phyloP scores from a whole-genome alignment of 1,284 basidiomycete genomes.

The Bjerkandera adusta region DNA sequence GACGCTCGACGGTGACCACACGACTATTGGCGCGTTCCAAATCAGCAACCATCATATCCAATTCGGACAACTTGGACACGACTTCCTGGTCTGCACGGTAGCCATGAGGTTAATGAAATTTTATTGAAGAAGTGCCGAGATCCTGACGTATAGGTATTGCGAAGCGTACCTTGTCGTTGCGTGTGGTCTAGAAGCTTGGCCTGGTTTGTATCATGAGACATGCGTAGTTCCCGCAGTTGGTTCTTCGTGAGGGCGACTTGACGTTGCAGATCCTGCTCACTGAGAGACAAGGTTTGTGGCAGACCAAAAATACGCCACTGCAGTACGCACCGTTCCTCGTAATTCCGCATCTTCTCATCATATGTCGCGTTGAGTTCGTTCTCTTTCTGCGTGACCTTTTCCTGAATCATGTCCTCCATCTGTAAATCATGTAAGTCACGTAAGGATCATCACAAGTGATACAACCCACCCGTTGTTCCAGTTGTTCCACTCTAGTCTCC shows the following conservation, averaged over 20 bases:
- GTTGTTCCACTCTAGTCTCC: constrained; percentile 68
- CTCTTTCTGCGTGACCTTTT: constrained; percentile 87
- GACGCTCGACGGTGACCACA: constrained; percentile 87
- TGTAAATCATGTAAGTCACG: constrained; percentile 28
- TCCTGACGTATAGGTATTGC: background rate
- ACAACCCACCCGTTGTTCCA: constrained; percentile 76
- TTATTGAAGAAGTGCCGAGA: background rate
- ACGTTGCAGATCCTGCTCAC: constrained; percentile 88
- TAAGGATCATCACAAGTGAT: background rate
- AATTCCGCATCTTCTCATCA: constrained; percentile 93
- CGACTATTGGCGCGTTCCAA: constrained; percentile 91
- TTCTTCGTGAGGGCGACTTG: constrained; percentile 84
- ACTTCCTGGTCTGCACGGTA: constrained; percentile 82
- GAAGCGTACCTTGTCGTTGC: constrained; percentile 73
- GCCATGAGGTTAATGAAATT: background rate
- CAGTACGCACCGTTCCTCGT: constrained; percentile 80
- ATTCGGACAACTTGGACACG: constrained; percentile 81
- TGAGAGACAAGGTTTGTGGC: constrained; percentile 29
- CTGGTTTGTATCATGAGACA: constrained; percentile 89
- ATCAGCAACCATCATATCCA: constrained; percentile 92
- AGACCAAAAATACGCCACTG: background rate
- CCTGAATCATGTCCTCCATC: constrained; percentile 90
- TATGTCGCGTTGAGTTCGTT: constrained; percentile 95
- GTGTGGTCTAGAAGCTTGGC: constrained; percentile 88
- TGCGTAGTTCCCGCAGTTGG: constrained; percentile 87